These are phyloP conservation scores for Penicillium canariense DNA, from an alignment of 495 filamentous ascomycete species.

Conservation along the genomic window DNA sequence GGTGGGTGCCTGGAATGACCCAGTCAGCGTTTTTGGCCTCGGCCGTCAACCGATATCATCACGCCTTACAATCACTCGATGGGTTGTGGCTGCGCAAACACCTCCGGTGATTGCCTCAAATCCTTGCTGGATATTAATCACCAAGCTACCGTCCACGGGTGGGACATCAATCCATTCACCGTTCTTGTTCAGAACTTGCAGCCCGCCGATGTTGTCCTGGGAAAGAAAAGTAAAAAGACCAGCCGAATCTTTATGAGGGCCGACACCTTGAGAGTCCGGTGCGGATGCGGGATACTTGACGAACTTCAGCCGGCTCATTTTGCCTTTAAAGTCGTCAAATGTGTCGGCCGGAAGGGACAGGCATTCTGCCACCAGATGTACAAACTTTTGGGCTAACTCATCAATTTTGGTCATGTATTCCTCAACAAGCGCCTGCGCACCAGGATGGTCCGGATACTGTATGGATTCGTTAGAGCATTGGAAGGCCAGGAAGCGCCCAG, in stretches of 20 bases:
- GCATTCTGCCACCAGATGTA: slow-evolving; percentile 77
- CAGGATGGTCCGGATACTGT: slow-evolving; percentile 56
- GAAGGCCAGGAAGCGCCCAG: not conserved
- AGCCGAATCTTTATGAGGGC: slow-evolving; percentile 87
- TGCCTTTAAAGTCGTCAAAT: slow-evolving; percentile 82
- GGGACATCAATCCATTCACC: slow-evolving; percentile 50
- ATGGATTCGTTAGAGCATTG: not conserved
- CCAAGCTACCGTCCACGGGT: slow-evolving; percentile 47
- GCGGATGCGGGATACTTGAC: slow-evolving; percentile 78
- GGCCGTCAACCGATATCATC: not conserved
- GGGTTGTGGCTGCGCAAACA: slow-evolving; percentile 81
- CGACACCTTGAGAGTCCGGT: slow-evolving; percentile 71
- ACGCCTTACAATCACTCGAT: slow-evolving; percentile 60
- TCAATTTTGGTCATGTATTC: slow-evolving; percentile 76
- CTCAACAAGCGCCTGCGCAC: slow-evolving; percentile 71
- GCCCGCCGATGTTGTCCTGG: slow-evolving; percentile 53
- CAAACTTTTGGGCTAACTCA: slow-evolving; percentile 67
- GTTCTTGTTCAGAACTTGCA: slow-evolving; percentile 51
- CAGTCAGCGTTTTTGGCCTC: not conserved
- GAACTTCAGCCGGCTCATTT: slow-evolving; percentile 88
- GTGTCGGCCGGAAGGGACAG: slow-evolving; percentile 69
- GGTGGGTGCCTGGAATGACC: slow-evolving; percentile 31
- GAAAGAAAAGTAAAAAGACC: slow-evolving; percentile 56
- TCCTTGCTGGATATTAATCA: slow-evolving; percentile 73
- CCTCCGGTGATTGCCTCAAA: slow-evolving; percentile 87